Evolutionary conservation across 2,329 filamentous ascomycete genomes (phyloP).

Genomic region (Exophiala aquamarina): DNA sequence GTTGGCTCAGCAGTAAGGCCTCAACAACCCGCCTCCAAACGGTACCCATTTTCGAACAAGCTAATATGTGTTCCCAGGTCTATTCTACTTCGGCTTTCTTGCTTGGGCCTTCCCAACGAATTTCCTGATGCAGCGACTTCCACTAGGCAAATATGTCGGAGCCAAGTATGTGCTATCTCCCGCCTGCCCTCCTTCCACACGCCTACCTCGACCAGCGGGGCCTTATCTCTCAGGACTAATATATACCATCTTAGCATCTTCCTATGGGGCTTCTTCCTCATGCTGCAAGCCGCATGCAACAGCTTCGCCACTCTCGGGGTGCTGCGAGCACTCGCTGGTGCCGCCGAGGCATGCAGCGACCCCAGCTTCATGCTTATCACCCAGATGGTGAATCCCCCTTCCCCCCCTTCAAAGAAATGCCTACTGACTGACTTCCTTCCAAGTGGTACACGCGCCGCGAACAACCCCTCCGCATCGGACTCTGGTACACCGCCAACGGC

Average conservation of each 20-base stretch:
- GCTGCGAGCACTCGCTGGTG: conserved; percentile 56
- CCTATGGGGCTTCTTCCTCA: conserved; percentile 49
- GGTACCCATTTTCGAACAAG: conserved; percentile 55
- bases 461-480: conserved; percentile 60
- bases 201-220: no score
- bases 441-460: conserved; percentile 62
- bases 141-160: conserved; percentile 64
- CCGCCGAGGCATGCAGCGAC: conserved; percentile 52
- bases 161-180: conserved; percentile 38
- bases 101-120: conserved; percentile 68
- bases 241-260: conserved; percentile 30
- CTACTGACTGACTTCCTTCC: background rate
- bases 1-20: conserved; percentile 51
- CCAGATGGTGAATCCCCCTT: conserved; percentile 34
- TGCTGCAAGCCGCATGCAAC: conserved; percentile 54
- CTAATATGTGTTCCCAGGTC: conserved; percentile 39
- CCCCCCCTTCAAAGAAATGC: background rate
- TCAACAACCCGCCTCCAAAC: conserved; percentile 36
- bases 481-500: conserved; percentile 53
- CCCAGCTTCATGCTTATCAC: conserved; percentile 47
- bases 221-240: no score
- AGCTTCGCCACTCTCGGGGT: conserved; percentile 57
- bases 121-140: conserved; percentile 63
- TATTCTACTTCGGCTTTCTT: conserved; percentile 49
- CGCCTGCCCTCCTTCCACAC: no score